Evolutionary conservation across 148 eudicot species (phyloP), one percentile per base, ranked within the genome.

Genomic region (Chenopodium quinoa): DNA sequence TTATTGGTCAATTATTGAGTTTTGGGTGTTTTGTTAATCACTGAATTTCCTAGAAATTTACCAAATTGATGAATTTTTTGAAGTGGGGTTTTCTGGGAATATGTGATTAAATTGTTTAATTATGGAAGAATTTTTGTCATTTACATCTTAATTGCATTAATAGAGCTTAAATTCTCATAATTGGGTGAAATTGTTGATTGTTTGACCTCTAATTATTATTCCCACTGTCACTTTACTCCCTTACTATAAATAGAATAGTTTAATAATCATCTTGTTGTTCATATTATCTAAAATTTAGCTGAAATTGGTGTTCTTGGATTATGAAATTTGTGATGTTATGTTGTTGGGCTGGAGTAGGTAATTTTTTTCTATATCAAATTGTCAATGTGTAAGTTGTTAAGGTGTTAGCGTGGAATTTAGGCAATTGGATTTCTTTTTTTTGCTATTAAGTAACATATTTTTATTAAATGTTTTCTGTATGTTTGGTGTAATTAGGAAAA

Each of bases 401-500:
- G 56, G 22, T 74, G 56, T 50, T 74, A 23, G 76, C 58, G 37
- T 73, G 63, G 54, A 25, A 40, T 34, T 34, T 72, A 25, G 79
- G 74, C 17, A 16, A 54, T 50, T 50, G 60, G 79, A 81, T 81
- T 75, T 75, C 40, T 27, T 64, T 73, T 48, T 73, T 74, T 58
- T 47, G 9, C 23, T 48, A 23, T 47, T 19, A 76, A 76, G 19
- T 54, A 66, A 22, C 46, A 65, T 48, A 81, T 32, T 50, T 29
- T 32, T n/a, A 52, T 75, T 75, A 71, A 81, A 67, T 77, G 48
- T 31, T 12, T 50, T 54, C 56, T 75, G 20, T 23, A 74, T 32
- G 79, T 75, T 81, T 81, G 83, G 83, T 81, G 75, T 14, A 40
- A 48, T 54, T 34, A 48, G 40, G 22, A 56, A 52, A 76, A 70